Evolutionary conservation across 768 basidiomycete genomes (phyloP).

Genomic region (Fomitopsis serialis): DNA sequence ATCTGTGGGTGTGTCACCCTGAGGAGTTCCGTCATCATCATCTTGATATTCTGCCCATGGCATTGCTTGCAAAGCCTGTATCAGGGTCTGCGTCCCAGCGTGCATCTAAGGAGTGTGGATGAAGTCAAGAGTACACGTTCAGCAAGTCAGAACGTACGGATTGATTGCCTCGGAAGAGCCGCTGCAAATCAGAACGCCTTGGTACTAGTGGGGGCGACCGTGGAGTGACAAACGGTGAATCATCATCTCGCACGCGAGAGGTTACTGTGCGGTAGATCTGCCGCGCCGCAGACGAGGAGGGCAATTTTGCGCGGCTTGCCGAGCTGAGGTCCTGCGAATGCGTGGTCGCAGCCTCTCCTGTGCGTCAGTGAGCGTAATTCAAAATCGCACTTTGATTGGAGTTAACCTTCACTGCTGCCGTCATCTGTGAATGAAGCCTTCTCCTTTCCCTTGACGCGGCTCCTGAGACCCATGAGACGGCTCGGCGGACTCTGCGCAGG

Average conservation of each 20-base stretch:
- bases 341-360: conserved; percentile 13
- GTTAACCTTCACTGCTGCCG: background rate
- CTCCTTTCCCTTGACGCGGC: conserved; percentile 46
- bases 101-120: conserved; percentile 55
- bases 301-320: conserved; percentile 4
- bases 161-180: conserved; percentile 59
- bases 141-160: conserved; percentile 64
- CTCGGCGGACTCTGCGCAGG: conserved; percentile 31
- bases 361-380: background rate
- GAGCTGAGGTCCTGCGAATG: conserved; percentile 19
- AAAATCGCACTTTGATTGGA: too few species aligned
- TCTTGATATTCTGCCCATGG: conserved; percentile 72
- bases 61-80: conserved; percentile 82
- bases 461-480: conserved; percentile 51
- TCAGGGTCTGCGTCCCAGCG: conserved; percentile 82
- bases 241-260: conserved; percentile 30
- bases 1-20: conserved; percentile 35
- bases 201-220: conserved; percentile 53
- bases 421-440: conserved; percentile 4
- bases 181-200: conserved; percentile 37
- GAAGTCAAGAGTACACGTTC: background rate
- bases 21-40: conserved; percentile 57
- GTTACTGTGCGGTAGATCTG: background rate
- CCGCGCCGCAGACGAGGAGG: background rate
- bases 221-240: conserved; percentile 69